Percentiles rank a stretch among this genome's conserved stretches.
Conservation (phyloP, 371 early-diverging fungal genomes). For the Saksenaea oblongispora region DNA sequence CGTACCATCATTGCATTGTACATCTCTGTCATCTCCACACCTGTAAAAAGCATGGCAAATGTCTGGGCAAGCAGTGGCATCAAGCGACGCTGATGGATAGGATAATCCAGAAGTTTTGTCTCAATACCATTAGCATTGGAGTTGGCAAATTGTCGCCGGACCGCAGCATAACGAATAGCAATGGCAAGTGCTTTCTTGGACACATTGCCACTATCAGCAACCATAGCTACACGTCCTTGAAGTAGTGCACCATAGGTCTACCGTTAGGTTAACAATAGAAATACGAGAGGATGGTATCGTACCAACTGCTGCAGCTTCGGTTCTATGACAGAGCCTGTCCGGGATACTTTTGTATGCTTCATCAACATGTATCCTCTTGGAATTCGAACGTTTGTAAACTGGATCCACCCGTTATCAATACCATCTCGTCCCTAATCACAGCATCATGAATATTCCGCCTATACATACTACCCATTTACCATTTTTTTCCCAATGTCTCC, state of each 20-base stretch:
- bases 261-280: conserved; percentile 33
- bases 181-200: conserved; percentile 91
- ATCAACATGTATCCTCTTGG: conserved; percentile 84
- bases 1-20: conserved; percentile 77
- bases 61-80: conserved; percentile 90
- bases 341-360: conserved; percentile 92
- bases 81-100: conserved; percentile 90
- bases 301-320: conserved; percentile 58
- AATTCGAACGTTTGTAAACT: conserved; percentile 80
- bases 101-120: conserved; percentile 89
- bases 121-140: conserved; percentile 57
- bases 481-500: conserved; percentile 78
- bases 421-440: conserved; percentile 69
- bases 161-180: conserved; percentile 88
- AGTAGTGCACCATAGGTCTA: conserved; percentile 89
- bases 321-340: conserved; percentile 70
- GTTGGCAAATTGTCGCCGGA: conserved; percentile 85
- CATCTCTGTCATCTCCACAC: conserved; percentile 77
- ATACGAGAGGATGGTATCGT: conserved; percentile 1
- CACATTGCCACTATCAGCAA: conserved; percentile 83
- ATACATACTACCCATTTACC: conserved; percentile 19
- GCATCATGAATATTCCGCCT: neutral
- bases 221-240: conserved; percentile 90
- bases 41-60: conserved; percentile 92
- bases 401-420: conserved; percentile 86